Evolutionary conservation across 2,329 filamentous ascomycete species (phyloP).

Genomic region (Dryadomyces sulphureus): DNA sequence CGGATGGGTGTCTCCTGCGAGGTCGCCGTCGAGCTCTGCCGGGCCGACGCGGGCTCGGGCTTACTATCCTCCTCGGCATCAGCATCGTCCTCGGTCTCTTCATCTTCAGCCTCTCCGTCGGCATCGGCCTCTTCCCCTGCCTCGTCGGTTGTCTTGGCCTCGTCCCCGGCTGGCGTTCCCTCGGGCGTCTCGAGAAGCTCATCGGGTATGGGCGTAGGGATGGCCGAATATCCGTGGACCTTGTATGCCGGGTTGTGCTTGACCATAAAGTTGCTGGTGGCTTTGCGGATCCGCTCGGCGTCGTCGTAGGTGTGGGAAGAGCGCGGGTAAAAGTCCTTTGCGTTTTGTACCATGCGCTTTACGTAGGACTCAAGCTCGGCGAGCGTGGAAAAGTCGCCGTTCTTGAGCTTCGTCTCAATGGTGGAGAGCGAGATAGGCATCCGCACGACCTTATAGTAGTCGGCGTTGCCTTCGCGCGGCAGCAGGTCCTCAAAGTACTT

Average conservation of each 20-base stretch:
- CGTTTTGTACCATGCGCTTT: slow-evolving; percentile 78
- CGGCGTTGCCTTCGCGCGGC: slow-evolving; percentile 45
- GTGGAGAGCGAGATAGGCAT: slow-evolving; percentile 67
- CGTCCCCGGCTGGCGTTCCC: slow-evolving; percentile 1
- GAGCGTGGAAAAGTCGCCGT: slow-evolving; percentile 53
- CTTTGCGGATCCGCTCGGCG: slow-evolving; percentile 74
- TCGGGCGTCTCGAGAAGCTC: slow-evolving; percentile 21
- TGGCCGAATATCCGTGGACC: slow-evolving; percentile 48
- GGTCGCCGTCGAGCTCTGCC: slow-evolving; percentile 4
- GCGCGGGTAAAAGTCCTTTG: slow-evolving; percentile 69
- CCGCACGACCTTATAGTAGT: slow-evolving; percentile 64
- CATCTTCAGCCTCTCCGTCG: slow-evolving; percentile 16
- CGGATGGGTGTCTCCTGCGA: slow-evolving; percentile 6
- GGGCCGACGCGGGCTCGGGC: slow-evolving; percentile 14
- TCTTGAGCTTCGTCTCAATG: slow-evolving; percentile 60
- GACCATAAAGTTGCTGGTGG: slow-evolving; percentile 76
- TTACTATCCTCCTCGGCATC: slow-evolving; percentile 17
- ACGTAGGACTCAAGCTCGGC: slow-evolving; percentile 70
- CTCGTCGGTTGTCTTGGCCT: too few species aligned
- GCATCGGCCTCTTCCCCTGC: slow-evolving; percentile 20
- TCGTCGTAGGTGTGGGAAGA: slow-evolving; percentile 63
- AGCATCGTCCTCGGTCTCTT: slow-evolving; percentile 9
- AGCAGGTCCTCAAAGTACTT: slow-evolving; percentile 62
- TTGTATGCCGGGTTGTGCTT: slow-evolving; percentile 75
- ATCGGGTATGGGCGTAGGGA: slow-evolving; percentile 59